Evolutionary conservation across 495 filamentous ascomycete genomes (phyloP).

Genomic region (Xylaria bambusicola): DNA sequence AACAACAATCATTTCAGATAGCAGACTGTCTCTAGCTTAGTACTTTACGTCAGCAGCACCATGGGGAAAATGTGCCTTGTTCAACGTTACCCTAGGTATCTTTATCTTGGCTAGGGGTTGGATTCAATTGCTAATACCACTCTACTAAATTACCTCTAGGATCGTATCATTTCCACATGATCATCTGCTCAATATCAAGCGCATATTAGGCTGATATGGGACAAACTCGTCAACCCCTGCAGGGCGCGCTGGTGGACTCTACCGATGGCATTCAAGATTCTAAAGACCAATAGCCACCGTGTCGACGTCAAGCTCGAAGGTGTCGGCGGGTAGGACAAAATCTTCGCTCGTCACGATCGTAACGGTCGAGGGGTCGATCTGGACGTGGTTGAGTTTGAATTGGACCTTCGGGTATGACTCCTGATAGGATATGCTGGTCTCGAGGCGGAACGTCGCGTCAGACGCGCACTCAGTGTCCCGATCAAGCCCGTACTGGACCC

Average conservation of each 20-base stretch:
- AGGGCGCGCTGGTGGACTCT: no score
- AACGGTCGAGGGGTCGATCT: not conserved
- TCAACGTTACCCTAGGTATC: no score
- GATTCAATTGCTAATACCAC: no score
- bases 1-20: no score
- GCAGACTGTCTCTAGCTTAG: no score
- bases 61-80: no score
- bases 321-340: constrained; percentile 9
- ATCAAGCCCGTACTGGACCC: constrained; percentile 8
- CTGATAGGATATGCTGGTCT: constrained; percentile 12
- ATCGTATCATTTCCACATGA: no score
- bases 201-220: not conserved
- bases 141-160: no score
- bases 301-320: constrained; percentile 5
- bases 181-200: not conserved
- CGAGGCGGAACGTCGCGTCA: constrained; percentile 10
- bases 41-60: no score
- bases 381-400: constrained; percentile 16
- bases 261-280: not conserved
- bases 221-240: not conserved
- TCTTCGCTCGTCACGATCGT: constrained; percentile 11
- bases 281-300: constrained; percentile 14
- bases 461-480: constrained; percentile 9
- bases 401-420: constrained; percentile 6
- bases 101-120: no score